Evolutionary conservation across 106 monocot species (phyloP).

Genomic region (Posidonia australis): DNA sequence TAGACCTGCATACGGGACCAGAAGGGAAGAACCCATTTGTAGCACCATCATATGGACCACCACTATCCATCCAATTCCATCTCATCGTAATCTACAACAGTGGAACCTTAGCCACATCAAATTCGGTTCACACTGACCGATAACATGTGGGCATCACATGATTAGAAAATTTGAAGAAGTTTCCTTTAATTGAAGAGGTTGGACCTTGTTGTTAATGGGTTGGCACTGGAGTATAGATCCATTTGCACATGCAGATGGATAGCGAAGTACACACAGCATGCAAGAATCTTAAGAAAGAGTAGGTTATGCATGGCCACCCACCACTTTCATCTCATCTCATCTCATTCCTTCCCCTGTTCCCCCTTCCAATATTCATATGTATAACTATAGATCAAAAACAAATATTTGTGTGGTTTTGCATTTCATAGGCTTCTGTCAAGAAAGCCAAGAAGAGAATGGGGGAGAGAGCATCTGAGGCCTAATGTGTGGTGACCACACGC

Average conservation of each 20-base stretch:
- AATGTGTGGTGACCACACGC: neutral
- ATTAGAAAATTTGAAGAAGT: neutral
- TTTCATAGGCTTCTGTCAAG: neutral
- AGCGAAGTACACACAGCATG: neutral
- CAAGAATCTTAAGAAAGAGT: neutral
- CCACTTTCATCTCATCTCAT: neutral
- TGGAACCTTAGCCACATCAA: neutral
- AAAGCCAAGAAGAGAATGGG: neutral
- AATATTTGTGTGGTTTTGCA: neutral
- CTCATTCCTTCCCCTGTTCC: neutral
- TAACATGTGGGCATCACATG: neutral
- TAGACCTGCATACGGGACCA: neutral
- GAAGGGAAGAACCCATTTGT: neutral
- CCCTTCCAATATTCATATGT: neutral
- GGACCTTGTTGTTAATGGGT: neutral
- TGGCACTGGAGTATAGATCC: neutral
- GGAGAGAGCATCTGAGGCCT: conserved; percentile 4
- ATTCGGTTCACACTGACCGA: neutral
- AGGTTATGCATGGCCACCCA: neutral
- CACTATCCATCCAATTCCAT: neutral
- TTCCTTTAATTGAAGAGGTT: neutral
- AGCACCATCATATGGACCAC: neutral
- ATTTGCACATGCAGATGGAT: conserved; percentile 5
- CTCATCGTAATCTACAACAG: neutral
- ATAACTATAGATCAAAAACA: neutral